A percentile compares a stretch with the other conserved stretches of the same genome.
Conservation (phyloP, 495 filamentous ascomycete genomes). For the Neohortaea acidophila region DNA sequence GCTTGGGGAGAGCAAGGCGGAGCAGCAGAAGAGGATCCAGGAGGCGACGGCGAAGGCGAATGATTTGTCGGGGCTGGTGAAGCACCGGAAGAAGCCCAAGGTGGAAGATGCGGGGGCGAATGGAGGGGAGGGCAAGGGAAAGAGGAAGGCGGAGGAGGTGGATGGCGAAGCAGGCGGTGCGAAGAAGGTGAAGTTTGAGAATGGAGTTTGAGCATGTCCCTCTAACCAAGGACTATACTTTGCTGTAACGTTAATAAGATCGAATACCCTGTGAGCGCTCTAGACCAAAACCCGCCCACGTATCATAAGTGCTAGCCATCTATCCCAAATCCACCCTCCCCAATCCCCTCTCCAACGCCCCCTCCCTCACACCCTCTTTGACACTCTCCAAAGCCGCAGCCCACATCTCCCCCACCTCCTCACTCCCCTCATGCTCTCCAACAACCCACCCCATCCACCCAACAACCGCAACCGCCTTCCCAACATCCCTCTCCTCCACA, state of each 20-base stretch:
- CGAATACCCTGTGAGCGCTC: too few species aligned
- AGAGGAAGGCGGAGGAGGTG: constrained; percentile 22
- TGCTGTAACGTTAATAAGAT: too few species aligned
- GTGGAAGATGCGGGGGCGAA: constrained; percentile 3
- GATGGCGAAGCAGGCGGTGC: constrained; percentile 11
- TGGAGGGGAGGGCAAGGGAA: constrained; percentile 14
- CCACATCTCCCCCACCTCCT: constrained; percentile 33
- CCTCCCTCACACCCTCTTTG: constrained; percentile 43
- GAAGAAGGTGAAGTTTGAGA: constrained; percentile 27
- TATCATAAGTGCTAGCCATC: too few species aligned
- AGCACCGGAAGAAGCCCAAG: constrained; percentile 45
- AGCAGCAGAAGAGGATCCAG: constrained; percentile 52
- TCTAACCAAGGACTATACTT: too few species aligned
- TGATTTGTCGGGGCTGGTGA: constrained; percentile 73
- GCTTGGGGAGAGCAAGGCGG: constrained; percentile 46
- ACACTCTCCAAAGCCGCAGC: constrained; percentile 38
- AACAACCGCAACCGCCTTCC: constrained; percentile 51
- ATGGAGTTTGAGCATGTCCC: constrained; percentile 10
- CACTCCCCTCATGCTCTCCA: constrained; percentile 28
- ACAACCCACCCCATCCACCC: constrained; percentile 62
- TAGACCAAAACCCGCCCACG: too few species aligned
- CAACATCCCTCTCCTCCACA: constrained; percentile 55
- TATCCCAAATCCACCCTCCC: constrained; percentile 41
- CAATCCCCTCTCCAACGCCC: constrained; percentile 46
- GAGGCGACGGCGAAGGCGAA: constrained; percentile 67